Evolutionary conservation across 345 rosid species (phyloP).

Genomic region (Psidium friedrichsthalianum): DNA sequence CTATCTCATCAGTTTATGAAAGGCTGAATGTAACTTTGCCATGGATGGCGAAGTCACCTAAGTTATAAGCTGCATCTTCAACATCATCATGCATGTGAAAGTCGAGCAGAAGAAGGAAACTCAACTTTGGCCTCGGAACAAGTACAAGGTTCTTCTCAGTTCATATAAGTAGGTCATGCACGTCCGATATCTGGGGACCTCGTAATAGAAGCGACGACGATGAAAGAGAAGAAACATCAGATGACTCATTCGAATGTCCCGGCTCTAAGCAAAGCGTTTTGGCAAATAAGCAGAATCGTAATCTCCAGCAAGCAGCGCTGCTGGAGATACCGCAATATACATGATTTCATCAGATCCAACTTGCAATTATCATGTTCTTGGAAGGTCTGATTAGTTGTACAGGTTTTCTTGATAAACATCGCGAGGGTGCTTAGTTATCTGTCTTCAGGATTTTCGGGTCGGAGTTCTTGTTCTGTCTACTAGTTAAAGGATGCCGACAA

Average conservation of each 20-base stretch:
- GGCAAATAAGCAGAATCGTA: background rate
- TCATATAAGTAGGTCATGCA: background rate
- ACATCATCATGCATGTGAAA: background rate
- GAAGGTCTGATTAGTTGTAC: background rate
- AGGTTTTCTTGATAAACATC: background rate
- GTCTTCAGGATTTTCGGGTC: background rate
- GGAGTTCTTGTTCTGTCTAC: background rate
- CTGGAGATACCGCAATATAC: background rate
- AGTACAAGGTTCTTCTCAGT: background rate
- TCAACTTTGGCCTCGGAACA: background rate
- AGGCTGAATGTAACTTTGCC: background rate
- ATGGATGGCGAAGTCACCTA: background rate
- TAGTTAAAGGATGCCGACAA: background rate
- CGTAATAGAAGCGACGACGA: background rate
- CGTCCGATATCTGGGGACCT: background rate
- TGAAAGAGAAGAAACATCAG: background rate
- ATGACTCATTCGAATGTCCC: background rate
- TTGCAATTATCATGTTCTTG: background rate
- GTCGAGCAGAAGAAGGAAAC: background rate
- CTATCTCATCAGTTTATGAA: background rate
- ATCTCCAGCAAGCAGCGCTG: background rate
- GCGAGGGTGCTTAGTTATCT: background rate
- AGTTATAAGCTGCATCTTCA: background rate
- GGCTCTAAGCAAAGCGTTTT: background rate
- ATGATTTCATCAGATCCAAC: background rate